Base-by-base conservation (phyloP, 2,329 filamentous ascomycete species). In the Neonectria neomacrospora region DNA sequence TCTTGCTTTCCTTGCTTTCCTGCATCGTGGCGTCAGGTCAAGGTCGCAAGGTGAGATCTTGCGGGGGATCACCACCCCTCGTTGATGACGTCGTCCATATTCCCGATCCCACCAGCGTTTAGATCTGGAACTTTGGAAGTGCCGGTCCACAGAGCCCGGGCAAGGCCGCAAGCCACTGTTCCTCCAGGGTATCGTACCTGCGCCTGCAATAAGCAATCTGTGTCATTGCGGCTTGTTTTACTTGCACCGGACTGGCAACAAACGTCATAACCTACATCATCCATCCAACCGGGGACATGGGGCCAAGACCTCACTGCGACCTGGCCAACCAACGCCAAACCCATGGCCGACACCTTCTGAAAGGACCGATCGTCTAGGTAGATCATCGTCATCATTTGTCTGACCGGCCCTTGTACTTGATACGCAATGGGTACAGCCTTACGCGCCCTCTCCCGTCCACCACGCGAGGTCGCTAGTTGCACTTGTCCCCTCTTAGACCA, bases 261-360 rank as follows among this genome's bases (percentile, higher is more conserved):
- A 50, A 50, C 47, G 47, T 50, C 47, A 50, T 50, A 50, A n/a
- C 26, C 47, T 30, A 50, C 47, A 50, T 50, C 47, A 50, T 50
- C 28, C 47, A 50, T 32, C 47, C 47, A 50, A 18, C 16, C 45
- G 26, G 45, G 16, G 23, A 30, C 45, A 18, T 26, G 26, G 45
- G 28, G 18, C 26, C 22, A n/a, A 47, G 23, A 28, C 23, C 23
- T 47, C 14, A 12, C 23, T 9, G 23, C 18, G 14, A n/a, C 16
- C 22, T 16, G 26, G 28, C 26, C 23, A 48, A 50, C 47, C 26
- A 32, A 14, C 16, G 9, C 18, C n/a, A 30, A 50, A 32, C 20
- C 6, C 28, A 50, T 50, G 47, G 45, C 47, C 30, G 12, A 50
- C 26, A 50, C 11, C 30, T 20, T 30, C n/a, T 37, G 34, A 37